Percentiles rank a stretch among this genome's conserved stretches.
phyloP scores from a whole-genome alignment of 2,329 filamentous ascomycete genomes.

The Pseudogymnoascus sp. region DNA sequence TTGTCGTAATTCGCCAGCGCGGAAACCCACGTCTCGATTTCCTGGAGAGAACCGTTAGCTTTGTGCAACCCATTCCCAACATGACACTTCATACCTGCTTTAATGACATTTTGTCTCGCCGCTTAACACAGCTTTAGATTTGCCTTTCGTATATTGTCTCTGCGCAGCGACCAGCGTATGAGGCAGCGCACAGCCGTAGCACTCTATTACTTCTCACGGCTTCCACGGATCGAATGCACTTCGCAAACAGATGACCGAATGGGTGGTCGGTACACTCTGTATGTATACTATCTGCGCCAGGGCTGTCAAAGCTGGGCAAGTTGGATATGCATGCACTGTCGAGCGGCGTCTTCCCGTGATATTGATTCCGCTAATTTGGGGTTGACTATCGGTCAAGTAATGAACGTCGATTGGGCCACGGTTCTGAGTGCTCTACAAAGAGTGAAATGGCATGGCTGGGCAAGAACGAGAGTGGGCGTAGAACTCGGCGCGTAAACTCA shows the following conservation, averaged over 20 bases:
- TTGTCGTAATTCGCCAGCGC: conserved; percentile 90
- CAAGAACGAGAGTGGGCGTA: not conserved
- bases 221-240: not conserved
- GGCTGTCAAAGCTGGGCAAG: not conserved
- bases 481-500: conserved; percentile 6
- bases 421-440: not conserved
- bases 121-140: not conserved
- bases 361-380: conserved; percentile 3
- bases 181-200: not conserved
- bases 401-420: conserved; percentile 6
- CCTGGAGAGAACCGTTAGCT: conserved; percentile 36
- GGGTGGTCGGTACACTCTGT: not conserved
- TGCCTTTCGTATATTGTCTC: not conserved
- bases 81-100: not conserved
- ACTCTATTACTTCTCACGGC: not conserved
- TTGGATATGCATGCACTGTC: conserved; percentile 2
- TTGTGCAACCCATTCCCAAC: not conserved
- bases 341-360: not conserved
- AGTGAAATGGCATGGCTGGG: conserved; percentile 6
- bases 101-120: not conserved
- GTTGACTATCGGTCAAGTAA: not conserved
- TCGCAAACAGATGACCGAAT: not conserved
- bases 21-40: conserved; percentile 98
- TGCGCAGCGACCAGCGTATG: not conserved
- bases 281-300: not conserved